Evolutionary conservation across 2,329 filamentous ascomycete genomes (phyloP).

Genomic region (Paraconiothyrium brasiliense): DNA sequence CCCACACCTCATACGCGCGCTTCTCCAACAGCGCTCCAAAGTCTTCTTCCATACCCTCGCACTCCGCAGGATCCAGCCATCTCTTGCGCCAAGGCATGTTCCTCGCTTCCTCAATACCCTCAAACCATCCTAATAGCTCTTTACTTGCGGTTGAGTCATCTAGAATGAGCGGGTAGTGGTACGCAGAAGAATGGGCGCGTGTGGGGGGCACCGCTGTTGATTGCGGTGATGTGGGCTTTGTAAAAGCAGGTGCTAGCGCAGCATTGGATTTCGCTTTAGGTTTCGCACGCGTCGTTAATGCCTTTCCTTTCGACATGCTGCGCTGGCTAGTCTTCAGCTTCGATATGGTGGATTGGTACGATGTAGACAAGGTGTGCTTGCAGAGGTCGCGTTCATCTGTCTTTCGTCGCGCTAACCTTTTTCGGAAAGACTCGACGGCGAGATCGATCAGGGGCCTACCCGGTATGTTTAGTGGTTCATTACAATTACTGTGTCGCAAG

Average conservation of each 20-base stretch:
- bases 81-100: constrained; percentile 60
- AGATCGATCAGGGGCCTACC: too few relatives aligned
- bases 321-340: background rate
- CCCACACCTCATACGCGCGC: constrained; percentile 72
- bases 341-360: too few relatives aligned
- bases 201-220: constrained; percentile 35
- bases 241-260: constrained; percentile 14
- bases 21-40: constrained; percentile 57
- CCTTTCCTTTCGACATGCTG: constrained; percentile 7
- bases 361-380: background rate
- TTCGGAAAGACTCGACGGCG: background rate
- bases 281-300: constrained; percentile 6
- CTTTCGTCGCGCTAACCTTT: constrained; percentile 3
- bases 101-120: constrained; percentile 38
- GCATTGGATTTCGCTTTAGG: constrained; percentile 14
- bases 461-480: too few relatives aligned
- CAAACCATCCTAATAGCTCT: constrained; percentile 44
- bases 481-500: too few relatives aligned
- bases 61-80: constrained; percentile 61
- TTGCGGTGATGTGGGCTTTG: constrained; percentile 23
- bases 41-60: constrained; percentile 31
- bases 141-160: constrained; percentile 23
- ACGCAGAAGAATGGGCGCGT: constrained; percentile 36
- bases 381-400: background rate
- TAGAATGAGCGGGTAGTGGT: constrained; percentile 45